Evolutionary conservation across 495 filamentous ascomycete genomes (phyloP).

Genomic region (Penicillium coprophilum): DNA sequence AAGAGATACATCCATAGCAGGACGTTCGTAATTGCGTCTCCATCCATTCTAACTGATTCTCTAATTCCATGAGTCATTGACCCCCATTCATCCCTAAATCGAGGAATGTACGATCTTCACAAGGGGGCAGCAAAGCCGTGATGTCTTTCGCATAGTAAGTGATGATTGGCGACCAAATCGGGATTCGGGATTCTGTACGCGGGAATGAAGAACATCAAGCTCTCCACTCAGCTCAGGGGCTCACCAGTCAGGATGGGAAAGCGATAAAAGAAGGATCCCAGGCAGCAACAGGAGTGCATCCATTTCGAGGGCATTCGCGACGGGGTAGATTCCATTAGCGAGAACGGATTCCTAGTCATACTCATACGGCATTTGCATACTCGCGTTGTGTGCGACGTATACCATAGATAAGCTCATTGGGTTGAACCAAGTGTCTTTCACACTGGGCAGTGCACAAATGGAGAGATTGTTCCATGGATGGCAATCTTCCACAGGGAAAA

Average conservation of each 20-base stretch:
- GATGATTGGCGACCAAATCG: neutral
- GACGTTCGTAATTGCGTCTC: neutral
- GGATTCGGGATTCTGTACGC: neutral
- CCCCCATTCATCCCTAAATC: neutral
- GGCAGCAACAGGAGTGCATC: neutral
- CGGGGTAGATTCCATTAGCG: neutral
- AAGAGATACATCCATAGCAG: neutral
- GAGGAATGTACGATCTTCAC: neutral
- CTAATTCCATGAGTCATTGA: neutral
- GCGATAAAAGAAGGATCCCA: neutral
- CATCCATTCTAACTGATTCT: neutral
- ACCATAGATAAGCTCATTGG: neutral
- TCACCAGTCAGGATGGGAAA: neutral
- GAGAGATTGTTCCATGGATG: neutral
- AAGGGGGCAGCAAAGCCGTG: neutral
- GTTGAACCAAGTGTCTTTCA: slow-evolving; percentile 6
- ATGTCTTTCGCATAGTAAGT: neutral
- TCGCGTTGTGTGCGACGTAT: neutral
- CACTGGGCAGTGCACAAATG: neutral
- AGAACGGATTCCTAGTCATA: neutral
- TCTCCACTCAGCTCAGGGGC: neutral
- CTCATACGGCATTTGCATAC: neutral
- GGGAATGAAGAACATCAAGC: neutral
- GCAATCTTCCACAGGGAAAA: neutral
- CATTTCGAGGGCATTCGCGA: neutral